Base-by-base conservation (phyloP, 768 basidiomycete genomes). In the Mycena metata region DNA sequence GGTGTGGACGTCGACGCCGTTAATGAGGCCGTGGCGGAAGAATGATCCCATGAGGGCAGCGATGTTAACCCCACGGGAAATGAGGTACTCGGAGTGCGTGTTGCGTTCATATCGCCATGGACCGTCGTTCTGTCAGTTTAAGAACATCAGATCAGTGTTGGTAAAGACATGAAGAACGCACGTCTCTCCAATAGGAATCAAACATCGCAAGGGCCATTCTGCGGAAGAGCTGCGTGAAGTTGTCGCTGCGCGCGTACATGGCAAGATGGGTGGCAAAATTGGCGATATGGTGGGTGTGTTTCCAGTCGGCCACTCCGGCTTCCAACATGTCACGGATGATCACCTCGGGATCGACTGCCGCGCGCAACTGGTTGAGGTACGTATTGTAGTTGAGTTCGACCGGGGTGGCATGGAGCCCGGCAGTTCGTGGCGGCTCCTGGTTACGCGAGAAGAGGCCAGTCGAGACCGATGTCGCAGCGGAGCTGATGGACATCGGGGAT, bases 41-140 rank as follows among this genome's bases (percentile, higher is more conserved):
- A 82, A 61, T 21, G 78, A 72, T 7, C 81, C 81, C 30, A 80
- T 56, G 52, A 82, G 71, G 21, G 73, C 75, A 12, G 80, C 77
- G 30, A 79, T 73, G 43, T 80, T 77, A 24, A 79, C 62, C 8
- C 74, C 72, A 24, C 66, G 55, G 17, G 74, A 65, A 0, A 63
- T 72, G 43, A 71, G 57, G 39, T 71, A 52, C n/a, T 64, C 24
- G 21, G 1, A 19, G 23, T 9, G 13, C 2, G 13, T n/a, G 45
- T 13, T 24, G 42, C 19, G 30, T 12, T 59, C 54, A 36, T 1
- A n/a, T 21, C 61, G 23, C 67, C 67, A 69, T 0, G 59, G 33
- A 10, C 59, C 59, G 42, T 54, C 21, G 33, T 50, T 15, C 58
- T 54, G 11, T 3, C 17, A 24, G 30, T 21, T 41, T 23, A 39